Evolutionary conservation across 1,139 yeast genomes (phyloP).

Genomic region (Kodamaea fungicola): DNA sequence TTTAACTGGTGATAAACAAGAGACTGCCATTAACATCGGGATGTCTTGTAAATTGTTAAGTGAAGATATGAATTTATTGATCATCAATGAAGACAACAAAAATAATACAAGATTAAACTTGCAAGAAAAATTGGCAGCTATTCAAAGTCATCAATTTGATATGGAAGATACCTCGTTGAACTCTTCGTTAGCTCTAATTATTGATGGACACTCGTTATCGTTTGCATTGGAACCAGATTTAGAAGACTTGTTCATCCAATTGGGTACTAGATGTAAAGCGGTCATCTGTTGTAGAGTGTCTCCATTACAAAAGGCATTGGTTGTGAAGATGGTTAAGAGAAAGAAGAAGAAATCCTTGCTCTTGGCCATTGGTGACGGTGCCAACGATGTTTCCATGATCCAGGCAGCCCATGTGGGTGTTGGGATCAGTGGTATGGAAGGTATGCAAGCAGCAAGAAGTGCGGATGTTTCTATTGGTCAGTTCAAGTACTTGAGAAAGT

Average conservation of each 20-base stretch:
- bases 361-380: conserved; percentile 97
- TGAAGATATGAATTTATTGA: conserved; percentile 92
- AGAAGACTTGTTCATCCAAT: conserved; percentile 72
- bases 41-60: conserved; percentile 93
- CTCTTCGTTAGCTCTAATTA: conserved; percentile 76
- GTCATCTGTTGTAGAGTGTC: conserved; percentile 96
- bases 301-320: conserved; percentile 94
- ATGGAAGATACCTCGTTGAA: conserved; percentile 59
- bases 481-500: conserved; percentile 77
- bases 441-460: conserved; percentile 98
- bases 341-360: conserved; percentile 74
- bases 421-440: conserved; percentile 98
- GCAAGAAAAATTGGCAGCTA: conserved; percentile 70
- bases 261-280: conserved; percentile 88
- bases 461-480: conserved; percentile 98
- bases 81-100: conserved; percentile 81
- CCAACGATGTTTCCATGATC: conserved; percentile 97
- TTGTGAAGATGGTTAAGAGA: conserved; percentile 80
- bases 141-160: conserved; percentile 63
- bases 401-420: conserved; percentile 99
- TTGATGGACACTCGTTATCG: conserved; percentile 88
- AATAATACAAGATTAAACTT: conserved; percentile 73
- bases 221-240: conserved; percentile 80
- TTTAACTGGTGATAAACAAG: conserved; percentile 96
- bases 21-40: conserved; percentile 98